These are phyloP conservation scores for Rutstroemia sp. DNA, from an alignment of 2,329 filamentous ascomycete species.

Conservation along the genomic window DNA sequence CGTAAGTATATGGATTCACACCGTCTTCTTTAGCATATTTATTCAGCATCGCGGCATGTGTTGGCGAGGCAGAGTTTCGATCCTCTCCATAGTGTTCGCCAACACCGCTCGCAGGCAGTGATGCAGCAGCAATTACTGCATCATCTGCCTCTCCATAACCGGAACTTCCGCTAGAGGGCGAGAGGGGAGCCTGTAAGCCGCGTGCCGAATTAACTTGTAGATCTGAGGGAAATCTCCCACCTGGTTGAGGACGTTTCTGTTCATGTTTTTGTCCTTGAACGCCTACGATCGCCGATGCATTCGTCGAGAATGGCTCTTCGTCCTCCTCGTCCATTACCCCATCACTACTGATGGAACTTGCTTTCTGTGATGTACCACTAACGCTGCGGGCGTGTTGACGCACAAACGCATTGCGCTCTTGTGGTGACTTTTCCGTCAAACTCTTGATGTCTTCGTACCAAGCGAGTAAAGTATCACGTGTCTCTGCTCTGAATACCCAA, in stretches of 20 bases:
- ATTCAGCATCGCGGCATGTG: constrained; percentile 43
- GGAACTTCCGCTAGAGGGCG: constrained; percentile 77
- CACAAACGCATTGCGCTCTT: constrained; percentile 83
- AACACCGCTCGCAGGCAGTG: constrained; percentile 20
- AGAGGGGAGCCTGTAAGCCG: constrained; percentile 72
- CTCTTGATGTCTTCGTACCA: constrained; percentile 89
- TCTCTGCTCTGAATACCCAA: constrained; percentile 65
- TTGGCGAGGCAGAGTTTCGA: constrained; percentile 35
- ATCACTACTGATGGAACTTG: constrained; percentile 63
- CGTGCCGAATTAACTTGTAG: constrained; percentile 71
- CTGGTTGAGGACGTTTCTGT: constrained; percentile 72
- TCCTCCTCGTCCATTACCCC: constrained; percentile 70
- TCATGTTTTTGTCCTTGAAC: constrained; percentile 44
- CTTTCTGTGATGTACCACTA: constrained; percentile 56
- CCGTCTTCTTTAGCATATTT: constrained; percentile 46
- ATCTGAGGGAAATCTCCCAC: constrained; percentile 95
- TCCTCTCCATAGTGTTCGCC: constrained; percentile 25
- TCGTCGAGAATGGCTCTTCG: constrained; percentile 53
- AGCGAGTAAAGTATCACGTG: constrained; percentile 90
- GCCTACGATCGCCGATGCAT: constrained; percentile 44
- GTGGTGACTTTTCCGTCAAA: constrained; percentile 79
- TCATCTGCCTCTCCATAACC: constrained; percentile 40
- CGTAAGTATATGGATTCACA: constrained; percentile 47
- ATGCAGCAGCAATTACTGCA: constrained; percentile 52
- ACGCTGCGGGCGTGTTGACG: constrained; percentile 71